Evolutionary conservation across 768 basidiomycete species (phyloP).

Genomic region (Suillus spraguei): DNA sequence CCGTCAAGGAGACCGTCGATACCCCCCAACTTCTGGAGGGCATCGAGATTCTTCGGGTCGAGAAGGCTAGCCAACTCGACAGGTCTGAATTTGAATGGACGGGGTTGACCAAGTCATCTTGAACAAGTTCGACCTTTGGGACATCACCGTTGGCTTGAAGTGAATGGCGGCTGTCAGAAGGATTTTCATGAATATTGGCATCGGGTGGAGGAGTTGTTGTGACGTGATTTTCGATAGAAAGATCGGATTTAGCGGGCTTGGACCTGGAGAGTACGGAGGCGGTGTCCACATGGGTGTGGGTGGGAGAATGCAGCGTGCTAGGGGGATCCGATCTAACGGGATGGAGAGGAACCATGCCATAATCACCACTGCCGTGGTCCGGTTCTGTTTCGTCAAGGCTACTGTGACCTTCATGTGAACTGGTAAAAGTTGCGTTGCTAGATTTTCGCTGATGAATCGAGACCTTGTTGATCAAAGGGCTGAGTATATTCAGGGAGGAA

Average conservation of each 20-base stretch:
- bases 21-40: constrained; percentile 74
- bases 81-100: constrained; percentile 77
- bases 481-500: constrained; percentile 53
- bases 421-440: constrained; percentile 58
- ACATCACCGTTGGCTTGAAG: constrained; percentile 24
- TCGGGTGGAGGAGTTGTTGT: constrained; percentile 12
- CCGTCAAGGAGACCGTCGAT: constrained; percentile 63
- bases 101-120: constrained; percentile 51
- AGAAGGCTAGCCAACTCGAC: constrained; percentile 80
- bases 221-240: constrained; percentile 12
- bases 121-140: constrained; percentile 29
- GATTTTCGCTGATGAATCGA: constrained; percentile 52
- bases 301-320: constrained; percentile 38
- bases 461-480: constrained; percentile 36
- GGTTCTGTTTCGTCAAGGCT: constrained; percentile 51
- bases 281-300: constrained; percentile 42
- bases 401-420: constrained; percentile 40
- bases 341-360: constrained; percentile 33
- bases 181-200: not conserved
- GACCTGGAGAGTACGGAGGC: constrained; percentile 32
- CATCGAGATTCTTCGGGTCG: constrained; percentile 82
- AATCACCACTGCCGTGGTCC: constrained; percentile 38
- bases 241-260: constrained; percentile 13
- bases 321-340: constrained; percentile 38
- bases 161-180: constrained; percentile 23